Conservation (phyloP, 2,329 filamentous ascomycete species). For the Verticillium nubilum region DNA sequence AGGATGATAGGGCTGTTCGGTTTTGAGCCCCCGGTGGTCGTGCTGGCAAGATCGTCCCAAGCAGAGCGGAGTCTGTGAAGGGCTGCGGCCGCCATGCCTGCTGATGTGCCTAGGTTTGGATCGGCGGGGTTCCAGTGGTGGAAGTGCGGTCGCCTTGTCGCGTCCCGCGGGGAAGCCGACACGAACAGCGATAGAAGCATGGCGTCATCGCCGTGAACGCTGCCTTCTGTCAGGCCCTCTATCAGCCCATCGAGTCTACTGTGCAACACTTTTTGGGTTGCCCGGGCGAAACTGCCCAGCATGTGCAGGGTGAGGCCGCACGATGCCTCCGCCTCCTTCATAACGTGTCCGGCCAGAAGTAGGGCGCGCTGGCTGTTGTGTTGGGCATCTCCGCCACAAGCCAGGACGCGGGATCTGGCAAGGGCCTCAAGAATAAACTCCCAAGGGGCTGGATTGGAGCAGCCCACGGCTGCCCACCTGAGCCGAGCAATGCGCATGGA, state of each 20-base stretch:
- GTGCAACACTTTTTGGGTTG: slow-evolving; percentile 2
- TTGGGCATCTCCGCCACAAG: neutral
- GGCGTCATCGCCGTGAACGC: neutral
- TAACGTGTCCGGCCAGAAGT: slow-evolving; percentile 1
- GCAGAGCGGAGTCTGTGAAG: neutral
- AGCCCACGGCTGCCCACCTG: neutral
- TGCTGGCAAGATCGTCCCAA: neutral
- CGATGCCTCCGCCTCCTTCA: slow-evolving; percentile 3
- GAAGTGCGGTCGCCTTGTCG: neutral
- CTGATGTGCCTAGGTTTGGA: neutral
- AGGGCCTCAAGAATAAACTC: slow-evolving; percentile 6
- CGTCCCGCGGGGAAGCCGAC: neutral
- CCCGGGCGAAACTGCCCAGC: slow-evolving; percentile 11
- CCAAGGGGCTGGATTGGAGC: slow-evolving; percentile 2
- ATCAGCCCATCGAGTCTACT: slow-evolving; percentile 21
- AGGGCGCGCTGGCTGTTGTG: slow-evolving; percentile 2
- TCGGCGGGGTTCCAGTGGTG: neutral
- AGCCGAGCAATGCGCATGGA: slow-evolving; percentile 3
- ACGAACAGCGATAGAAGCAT: slow-evolving; percentile 4
- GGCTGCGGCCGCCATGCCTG: neutral
- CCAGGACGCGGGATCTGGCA: slow-evolving; percentile 7
- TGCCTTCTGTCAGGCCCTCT: slow-evolving; percentile 19
- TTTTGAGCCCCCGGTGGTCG: neutral
- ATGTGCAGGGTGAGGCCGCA: slow-evolving; percentile 8
- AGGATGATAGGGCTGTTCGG: neutral